Evolutionary conservation across 257 asterid genomes (phyloP), one percentile per base, ranked within the genome.

Genomic region (Plantago major): DNA sequence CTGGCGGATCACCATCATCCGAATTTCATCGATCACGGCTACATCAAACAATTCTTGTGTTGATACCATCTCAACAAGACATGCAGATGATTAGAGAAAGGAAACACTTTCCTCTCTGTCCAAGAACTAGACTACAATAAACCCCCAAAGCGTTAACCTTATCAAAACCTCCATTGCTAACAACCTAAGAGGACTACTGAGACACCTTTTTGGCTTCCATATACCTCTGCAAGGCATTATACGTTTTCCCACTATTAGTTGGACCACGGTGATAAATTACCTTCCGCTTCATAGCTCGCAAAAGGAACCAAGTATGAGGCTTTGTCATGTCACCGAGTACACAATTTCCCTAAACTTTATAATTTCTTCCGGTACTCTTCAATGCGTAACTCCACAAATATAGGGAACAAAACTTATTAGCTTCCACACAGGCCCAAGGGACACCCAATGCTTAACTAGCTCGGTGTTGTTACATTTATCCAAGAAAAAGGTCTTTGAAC

Each of bases 131-230:
- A 64, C 97, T 89, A 71, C 99, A 92, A 69, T 92, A 92, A 52
- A 89, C 95, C 16, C 97, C 53, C 53, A 64, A 64, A 22, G 88
- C 88, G 64, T 92, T 92, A 74, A 92, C 97, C 81, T 77, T 89
- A 74, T 92, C 97, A 86, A 92, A 68, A 92, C 99, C 78, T 89
- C 97, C 99, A 92, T 92, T 18, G 99, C 97, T 76, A 92, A 76
- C 73, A 92, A 70, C 82, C 97, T 74, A 19, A 92, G 96, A 58
- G 99, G 99, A 76, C 99, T 92, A 63, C 99, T 70, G 89, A 92
- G 47, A 89, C 82, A 9, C 93, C 69, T 81, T 89, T 68, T 86
- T 82, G 0, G 97, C 99, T 74, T 89, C 96, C 95, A 86, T 89
- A 77, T 86, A 92, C 68, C 95, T 86, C 72, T n/a, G 98, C 78